Conservation (phyloP, 2,329 filamentous ascomycete genomes). For the Paracamarosporium sp. region DNA sequence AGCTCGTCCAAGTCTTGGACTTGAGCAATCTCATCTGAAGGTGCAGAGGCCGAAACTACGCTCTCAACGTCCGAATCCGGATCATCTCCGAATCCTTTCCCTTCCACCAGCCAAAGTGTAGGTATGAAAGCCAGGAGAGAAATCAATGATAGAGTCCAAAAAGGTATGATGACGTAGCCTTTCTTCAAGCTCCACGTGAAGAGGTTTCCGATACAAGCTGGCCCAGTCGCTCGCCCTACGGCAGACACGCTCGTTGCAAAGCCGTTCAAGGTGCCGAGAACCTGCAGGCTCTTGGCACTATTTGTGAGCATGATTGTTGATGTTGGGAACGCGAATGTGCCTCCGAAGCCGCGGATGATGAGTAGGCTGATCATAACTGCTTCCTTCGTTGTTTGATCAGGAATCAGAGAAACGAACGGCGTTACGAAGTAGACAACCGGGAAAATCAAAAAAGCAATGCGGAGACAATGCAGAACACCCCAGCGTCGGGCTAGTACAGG, state of each 20-base stretch:
- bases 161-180: conserved; percentile 80
- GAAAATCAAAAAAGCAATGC: conserved; percentile 69
- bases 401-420: conserved; percentile 76
- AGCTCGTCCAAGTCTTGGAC: conserved; percentile 20
- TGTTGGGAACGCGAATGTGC: conserved; percentile 88
- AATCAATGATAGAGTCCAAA: conserved; percentile 76
- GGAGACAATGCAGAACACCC: conserved; percentile 77
- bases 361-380: conserved; percentile 70
- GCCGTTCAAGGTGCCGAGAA: conserved; percentile 89
- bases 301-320: conserved; percentile 91
- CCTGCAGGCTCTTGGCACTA: conserved; percentile 73
- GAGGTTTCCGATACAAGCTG: conserved; percentile 72
- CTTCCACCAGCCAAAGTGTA: conserved; percentile 75
- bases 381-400: conserved; percentile 60
- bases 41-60: conserved; percentile 15
- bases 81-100: conserved; percentile 66
- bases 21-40: background rate
- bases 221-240: conserved; percentile 79
- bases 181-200: conserved; percentile 79
- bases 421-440: conserved; percentile 81
- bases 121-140: conserved; percentile 72
- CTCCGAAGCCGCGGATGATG: conserved; percentile 74
- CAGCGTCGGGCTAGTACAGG: conserved; percentile 74
- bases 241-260: conserved; percentile 85
- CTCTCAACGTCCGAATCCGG: conserved; percentile 46